Evolutionary conservation across 371 early-diverging fungal genomes (phyloP).

Genomic region (Lichtheimia ornata): DNA sequence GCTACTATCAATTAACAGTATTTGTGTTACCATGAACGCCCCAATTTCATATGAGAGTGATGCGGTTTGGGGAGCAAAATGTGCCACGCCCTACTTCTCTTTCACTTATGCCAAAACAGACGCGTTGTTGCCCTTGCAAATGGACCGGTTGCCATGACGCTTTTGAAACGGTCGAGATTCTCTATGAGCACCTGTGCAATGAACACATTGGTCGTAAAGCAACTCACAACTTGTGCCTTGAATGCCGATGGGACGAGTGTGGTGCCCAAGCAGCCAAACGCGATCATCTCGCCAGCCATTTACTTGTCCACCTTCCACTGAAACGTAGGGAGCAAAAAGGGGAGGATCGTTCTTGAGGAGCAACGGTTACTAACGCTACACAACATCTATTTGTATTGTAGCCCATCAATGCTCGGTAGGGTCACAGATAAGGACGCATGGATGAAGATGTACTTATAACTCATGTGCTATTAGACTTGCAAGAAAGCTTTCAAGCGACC

Average conservation of each 20-base stretch:
- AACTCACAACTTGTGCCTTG: conserved; percentile 87
- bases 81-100: not conserved
- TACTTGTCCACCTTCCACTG: conserved; percentile 86
- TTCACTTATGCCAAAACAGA: conserved; percentile 4
- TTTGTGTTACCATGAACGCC: too few relatives aligned
- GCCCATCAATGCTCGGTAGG: conserved; percentile 1
- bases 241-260: conserved; percentile 88
- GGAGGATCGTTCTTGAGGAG: conserved; percentile 21
- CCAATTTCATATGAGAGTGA: too few relatives aligned
- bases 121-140: conserved; percentile 33
- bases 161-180: conserved; percentile 74
- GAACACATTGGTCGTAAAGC: conserved; percentile 89
- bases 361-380: not conserved
- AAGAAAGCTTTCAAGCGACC: conserved; percentile 89
- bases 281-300: conserved; percentile 92
- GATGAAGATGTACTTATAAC: too few relatives aligned
- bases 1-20: too few relatives aligned
- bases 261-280: conserved; percentile 73
- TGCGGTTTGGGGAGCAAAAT: too few relatives aligned
- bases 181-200: conserved; percentile 82
- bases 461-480: conserved; percentile 56
- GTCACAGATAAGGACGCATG: not conserved
- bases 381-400: not conserved
- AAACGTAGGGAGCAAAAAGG: conserved; percentile 59
- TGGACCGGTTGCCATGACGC: conserved; percentile 50